These are phyloP conservation scores for Claviceps pusilla DNA, from an alignment of 2,329 filamentous ascomycete species.

Conservation along the genomic window DNA sequence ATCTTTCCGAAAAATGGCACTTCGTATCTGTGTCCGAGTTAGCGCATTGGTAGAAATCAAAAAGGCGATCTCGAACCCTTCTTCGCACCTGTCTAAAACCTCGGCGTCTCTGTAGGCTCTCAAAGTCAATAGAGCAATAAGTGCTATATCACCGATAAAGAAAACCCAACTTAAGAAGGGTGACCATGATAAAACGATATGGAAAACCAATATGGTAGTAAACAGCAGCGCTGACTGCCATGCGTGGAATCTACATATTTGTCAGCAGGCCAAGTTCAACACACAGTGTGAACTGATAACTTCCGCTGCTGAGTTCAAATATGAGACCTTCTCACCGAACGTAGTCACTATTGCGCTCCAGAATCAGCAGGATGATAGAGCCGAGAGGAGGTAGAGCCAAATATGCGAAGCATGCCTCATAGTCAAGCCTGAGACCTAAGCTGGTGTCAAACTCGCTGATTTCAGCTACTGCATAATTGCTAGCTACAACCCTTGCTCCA, in stretches of 20 bases:
- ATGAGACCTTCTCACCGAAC: constrained; percentile 49
- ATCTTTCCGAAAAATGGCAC: constrained; percentile 73
- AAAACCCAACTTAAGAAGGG: constrained; percentile 70
- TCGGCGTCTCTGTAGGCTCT: constrained; percentile 75
- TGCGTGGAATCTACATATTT: constrained; percentile 61
- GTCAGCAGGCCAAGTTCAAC: constrained; percentile 8
- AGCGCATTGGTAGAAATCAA: background rate
- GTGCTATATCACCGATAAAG: constrained; percentile 55
- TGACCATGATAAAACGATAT: constrained; percentile 79
- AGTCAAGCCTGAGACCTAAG: constrained; percentile 69
- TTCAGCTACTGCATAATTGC: constrained; percentile 28
- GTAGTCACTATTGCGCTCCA: constrained; percentile 94
- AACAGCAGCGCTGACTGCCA: constrained; percentile 88
- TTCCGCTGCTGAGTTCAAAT: background rate
- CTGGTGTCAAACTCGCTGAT: constrained; percentile 83
- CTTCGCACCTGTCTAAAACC: constrained; percentile 41
- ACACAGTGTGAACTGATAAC: background rate
- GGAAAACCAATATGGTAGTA: constrained; percentile 56
- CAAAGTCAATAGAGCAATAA: constrained; percentile 63
- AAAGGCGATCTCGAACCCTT: background rate
- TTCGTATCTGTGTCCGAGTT: constrained; percentile 32
- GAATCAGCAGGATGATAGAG: constrained; percentile 65
- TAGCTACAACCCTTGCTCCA: constrained; percentile 16
- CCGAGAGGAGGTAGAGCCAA: constrained; percentile 71
- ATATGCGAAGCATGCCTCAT: constrained; percentile 85